These are phyloP conservation scores for Aspergillus ochraceus DNA, from an alignment of 2,329 filamentous ascomycete genomes.

Conservation along the genomic window DNA sequence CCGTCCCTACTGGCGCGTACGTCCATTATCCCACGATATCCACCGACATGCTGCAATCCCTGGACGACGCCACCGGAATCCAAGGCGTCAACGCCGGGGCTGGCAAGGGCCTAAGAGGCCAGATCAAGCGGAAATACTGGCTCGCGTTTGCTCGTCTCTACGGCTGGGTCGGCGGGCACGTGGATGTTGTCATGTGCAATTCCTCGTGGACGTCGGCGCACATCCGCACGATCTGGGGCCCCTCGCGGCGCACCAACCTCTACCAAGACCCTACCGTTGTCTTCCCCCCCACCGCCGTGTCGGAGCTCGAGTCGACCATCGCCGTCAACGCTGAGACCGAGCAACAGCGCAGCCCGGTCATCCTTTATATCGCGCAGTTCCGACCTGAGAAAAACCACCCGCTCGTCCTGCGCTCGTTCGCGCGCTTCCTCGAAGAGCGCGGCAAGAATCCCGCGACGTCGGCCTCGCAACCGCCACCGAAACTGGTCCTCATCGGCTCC, in stretches of 20 bases:
- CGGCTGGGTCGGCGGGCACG: slow-evolving; percentile 74
- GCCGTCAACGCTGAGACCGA: slow-evolving; percentile 70
- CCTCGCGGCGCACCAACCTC: slow-evolving; percentile 43
- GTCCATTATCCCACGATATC: slow-evolving; percentile 98
- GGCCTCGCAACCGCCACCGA: slow-evolving; percentile 48
- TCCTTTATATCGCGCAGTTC: slow-evolving; percentile 97
- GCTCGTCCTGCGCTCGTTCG: slow-evolving; percentile 81
- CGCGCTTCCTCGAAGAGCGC: slow-evolving; percentile 65
- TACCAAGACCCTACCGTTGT: slow-evolving; percentile 62
- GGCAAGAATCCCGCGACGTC: slow-evolving; percentile 50
- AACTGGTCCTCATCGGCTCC: slow-evolving; percentile 82
- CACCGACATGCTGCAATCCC: slow-evolving; percentile 89
- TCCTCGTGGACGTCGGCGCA: slow-evolving; percentile 90
- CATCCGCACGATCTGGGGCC: slow-evolving; percentile 77
- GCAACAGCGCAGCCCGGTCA: slow-evolving; percentile 64
- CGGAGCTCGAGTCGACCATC: slow-evolving; percentile 75
- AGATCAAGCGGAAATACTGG: slow-evolving; percentile 81
- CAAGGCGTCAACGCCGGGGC: slow-evolving; percentile 82
- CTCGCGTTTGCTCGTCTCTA: slow-evolving; percentile 79
- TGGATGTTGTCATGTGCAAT: slow-evolving; percentile 97
- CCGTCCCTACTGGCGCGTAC: slow-evolving; percentile 84
- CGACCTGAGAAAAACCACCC: slow-evolving; percentile 95
- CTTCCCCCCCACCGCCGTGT: slow-evolving; percentile 89
- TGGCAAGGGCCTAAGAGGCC: slow-evolving; percentile 70
- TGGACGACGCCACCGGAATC: slow-evolving; percentile 64